Evolutionary conservation across 257 asterid genomes (phyloP).

Genomic region (Capsicum chinense): DNA sequence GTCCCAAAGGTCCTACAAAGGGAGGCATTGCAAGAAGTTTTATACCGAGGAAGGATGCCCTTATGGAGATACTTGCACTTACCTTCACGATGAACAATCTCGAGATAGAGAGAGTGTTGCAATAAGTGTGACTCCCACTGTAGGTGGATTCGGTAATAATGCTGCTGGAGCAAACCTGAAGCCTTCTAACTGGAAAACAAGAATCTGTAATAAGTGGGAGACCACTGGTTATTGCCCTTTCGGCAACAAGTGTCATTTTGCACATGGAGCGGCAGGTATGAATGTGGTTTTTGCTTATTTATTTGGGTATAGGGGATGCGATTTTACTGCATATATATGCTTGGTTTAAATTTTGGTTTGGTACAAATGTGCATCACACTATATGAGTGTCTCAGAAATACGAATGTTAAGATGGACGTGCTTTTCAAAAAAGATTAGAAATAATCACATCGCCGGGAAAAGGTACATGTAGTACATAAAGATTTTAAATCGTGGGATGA

Average conservation of each 20-base stretch:
- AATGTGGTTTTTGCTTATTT: background rate
- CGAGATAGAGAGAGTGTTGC: slow-evolving; percentile 41
- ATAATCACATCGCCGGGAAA: background rate
- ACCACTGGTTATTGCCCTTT: slow-evolving; percentile 69
- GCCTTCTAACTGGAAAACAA: slow-evolving; percentile 41
- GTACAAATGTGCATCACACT: background rate
- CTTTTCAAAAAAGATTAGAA: background rate
- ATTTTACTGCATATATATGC: background rate
- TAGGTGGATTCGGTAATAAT: slow-evolving; percentile 24
- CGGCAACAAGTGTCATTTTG: slow-evolving; percentile 69
- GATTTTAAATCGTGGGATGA: background rate
- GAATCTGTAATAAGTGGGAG: slow-evolving; percentile 71
- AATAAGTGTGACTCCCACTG: slow-evolving; percentile 37
- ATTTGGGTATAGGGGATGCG: background rate
- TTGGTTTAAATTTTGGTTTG: background rate
- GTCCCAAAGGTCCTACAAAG: slow-evolving; percentile 37
- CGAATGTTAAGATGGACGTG: background rate
- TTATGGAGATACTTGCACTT: slow-evolving; percentile 38
- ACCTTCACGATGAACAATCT: slow-evolving; percentile 38
- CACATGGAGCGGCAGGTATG: slow-evolving; percentile 68
- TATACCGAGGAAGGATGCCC: slow-evolving; percentile 40
- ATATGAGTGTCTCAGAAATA: background rate
- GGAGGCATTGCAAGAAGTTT: slow-evolving; percentile 42
- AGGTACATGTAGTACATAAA: background rate
- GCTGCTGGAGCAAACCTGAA: slow-evolving; percentile 33